Percentiles rank a stretch among this genome's conserved stretches.
These are phyloP conservation scores for Talaromyces thailandensis DNA, from an alignment of 495 filamentous ascomycete genomes.

Conservation along the genomic window DNA sequence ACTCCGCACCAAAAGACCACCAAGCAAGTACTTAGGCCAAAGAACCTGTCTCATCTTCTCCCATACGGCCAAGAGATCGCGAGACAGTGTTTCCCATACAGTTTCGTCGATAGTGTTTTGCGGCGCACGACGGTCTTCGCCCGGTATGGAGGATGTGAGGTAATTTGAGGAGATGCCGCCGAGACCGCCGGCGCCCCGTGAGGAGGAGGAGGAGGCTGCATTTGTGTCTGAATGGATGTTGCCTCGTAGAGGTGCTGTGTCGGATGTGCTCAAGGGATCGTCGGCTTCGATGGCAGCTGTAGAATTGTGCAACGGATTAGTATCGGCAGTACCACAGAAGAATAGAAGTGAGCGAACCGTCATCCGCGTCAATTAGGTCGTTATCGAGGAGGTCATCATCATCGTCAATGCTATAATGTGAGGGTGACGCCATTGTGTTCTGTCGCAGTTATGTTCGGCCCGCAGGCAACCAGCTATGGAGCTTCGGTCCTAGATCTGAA, in stretches of 20 bases:
- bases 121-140: constrained; percentile 88
- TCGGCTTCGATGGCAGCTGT: constrained; percentile 74
- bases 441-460: background rate
- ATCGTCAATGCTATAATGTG: constrained; percentile 32
- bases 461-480: background rate
- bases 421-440: constrained; percentile 6
- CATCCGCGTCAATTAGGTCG: constrained; percentile 92
- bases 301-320: constrained; percentile 5
- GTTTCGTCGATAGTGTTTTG: constrained; percentile 94
- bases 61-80: constrained; percentile 90
- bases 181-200: constrained; percentile 36
- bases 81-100: constrained; percentile 88
- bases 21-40: constrained; percentile 89
- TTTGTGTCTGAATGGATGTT: constrained; percentile 56
- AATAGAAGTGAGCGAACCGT: constrained; percentile 49
- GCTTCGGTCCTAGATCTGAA: background rate
- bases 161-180: constrained; percentile 42
- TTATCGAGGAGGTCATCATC: constrained; percentile 70
- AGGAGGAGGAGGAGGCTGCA: constrained; percentile 11
- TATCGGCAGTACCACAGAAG: background rate
- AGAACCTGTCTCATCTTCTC: constrained; percentile 97
- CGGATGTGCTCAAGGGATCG: constrained; percentile 68
- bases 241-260: constrained; percentile 69
- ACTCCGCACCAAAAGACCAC: constrained; percentile 51
- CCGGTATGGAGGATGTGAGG: constrained; percentile 80